Evolutionary conservation across 108 stramenopile genomes (phyloP).

Genomic region (Conticribra weissflogii): DNA sequence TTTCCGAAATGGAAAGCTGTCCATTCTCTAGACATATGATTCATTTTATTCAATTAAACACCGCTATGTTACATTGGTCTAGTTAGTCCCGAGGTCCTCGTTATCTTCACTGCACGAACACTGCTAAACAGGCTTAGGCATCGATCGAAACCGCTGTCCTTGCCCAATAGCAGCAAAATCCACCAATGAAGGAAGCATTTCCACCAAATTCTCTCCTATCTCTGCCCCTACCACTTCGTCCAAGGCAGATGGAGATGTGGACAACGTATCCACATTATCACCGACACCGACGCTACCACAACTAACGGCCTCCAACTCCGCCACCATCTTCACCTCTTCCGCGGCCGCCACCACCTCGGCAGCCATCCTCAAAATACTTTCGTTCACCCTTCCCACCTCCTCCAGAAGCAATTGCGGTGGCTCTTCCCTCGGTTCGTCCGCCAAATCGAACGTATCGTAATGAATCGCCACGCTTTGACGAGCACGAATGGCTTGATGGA

Average conservation of each 20-base stretch:
- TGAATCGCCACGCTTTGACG: slow-evolving; percentile 85
- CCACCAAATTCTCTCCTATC: slow-evolving; percentile 20
- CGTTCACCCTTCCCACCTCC: slow-evolving; percentile 37
- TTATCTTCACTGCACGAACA: no score
- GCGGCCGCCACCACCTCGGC: slow-evolving; percentile 37
- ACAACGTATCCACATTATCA: not conserved
- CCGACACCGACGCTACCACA: not conserved
- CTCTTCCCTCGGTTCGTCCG: slow-evolving; percentile 76
- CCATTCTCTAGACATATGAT: no score
- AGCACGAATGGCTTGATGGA: slow-evolving; percentile 69
- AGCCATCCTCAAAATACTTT: slow-evolving; percentile 37
- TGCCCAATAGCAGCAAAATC: slow-evolving; percentile 50
- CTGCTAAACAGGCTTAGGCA: slow-evolving; percentile 13
- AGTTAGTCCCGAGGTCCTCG: no score
- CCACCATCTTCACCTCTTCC: slow-evolving; percentile 19
- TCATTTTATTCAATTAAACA: no score
- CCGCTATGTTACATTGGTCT: no score
- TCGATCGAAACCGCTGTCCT: slow-evolving; percentile 46
- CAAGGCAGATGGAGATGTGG: not conserved
- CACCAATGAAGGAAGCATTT: slow-evolving; percentile 40
- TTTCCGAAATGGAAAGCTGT: no score
- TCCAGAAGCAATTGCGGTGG: slow-evolving; percentile 56
- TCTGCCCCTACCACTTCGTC: not conserved
- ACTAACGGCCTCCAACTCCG: slow-evolving; percentile 6
- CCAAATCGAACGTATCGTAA: slow-evolving; percentile 89